Base-by-base conservation (phyloP, 805 yeast species). In the Wickerhamomyces strasburgensis region DNA sequence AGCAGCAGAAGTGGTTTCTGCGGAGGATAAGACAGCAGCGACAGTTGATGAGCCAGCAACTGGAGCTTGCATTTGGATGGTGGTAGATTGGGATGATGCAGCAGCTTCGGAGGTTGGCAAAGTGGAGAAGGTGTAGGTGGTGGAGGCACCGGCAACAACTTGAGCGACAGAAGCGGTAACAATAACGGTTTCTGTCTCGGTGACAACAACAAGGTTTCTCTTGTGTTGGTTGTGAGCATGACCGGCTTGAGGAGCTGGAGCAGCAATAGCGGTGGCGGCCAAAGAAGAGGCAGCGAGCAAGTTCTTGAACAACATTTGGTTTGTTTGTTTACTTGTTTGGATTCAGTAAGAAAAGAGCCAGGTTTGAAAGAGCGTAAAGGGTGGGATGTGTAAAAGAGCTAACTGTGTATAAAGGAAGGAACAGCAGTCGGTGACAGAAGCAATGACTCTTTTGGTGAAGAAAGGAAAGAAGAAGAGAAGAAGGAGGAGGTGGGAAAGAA, bases 211-310 rank as follows among this genome's bases (percentile, higher is more conserved):
- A 37, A 65, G 67, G 51, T 66, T 78, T 67, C 79, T 77, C 56
- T 71, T 76, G 57, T 75, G 77, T 46, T 61, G 60, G 55, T 72
- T 73, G 62, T 82, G 87, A 47, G 68, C 73, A 49, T 75, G 82
- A 37, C 74, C 64, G 41, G 87, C 86, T n/a, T n/a, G n/a, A 37
- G 73, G 75, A 44, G 85, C 82, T 29, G 77, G 54, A 36, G 76
- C 54, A 37, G 79, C 72, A 30, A 65, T 58, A 40, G 64, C 38
- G 19, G 45, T 17, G 39, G 75, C 56, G 37, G 80, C 74, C 32
- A 67, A 60, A 40, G 65, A 37, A 34, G 57, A 53, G 17, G 56
- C 42, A 38, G 48, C 39, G 38, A 68, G 41, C 37, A 72, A 60
- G 49, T 65, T 68, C 52, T 75, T 53, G 55, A 78, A 71, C 60